Evolutionary conservation across 345 rosid species (phyloP).

Genomic region (Syzygium aromaticum): DNA sequence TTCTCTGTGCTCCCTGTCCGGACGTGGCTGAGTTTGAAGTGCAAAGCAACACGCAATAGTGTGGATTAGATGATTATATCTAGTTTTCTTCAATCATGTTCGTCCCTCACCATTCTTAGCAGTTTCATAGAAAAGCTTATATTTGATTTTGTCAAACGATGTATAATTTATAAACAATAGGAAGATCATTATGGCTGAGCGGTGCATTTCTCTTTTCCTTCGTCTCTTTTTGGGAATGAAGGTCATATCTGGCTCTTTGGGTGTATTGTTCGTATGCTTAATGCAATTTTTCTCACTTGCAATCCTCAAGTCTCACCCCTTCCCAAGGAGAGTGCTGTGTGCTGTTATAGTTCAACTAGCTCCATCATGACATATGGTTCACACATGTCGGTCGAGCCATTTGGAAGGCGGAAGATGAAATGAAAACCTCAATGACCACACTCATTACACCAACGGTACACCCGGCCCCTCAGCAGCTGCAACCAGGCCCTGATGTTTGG

Average conservation of each 20-base stretch:
- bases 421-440: background rate
- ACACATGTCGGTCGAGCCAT: background rate
- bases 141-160: background rate
- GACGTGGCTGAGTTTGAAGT: background rate
- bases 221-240: background rate
- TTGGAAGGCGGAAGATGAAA: background rate
- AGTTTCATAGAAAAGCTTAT: background rate
- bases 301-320: background rate
- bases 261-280: background rate
- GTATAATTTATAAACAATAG: background rate
- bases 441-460: background rate
- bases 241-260: background rate
- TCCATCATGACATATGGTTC: background rate
- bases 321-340: background rate
- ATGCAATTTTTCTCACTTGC: background rate
- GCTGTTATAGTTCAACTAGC: background rate
- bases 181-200: background rate
- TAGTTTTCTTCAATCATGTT: background rate
- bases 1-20: background rate
- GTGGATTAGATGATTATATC: background rate
- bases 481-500: background rate
- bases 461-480: background rate
- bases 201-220: background rate
- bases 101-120: background rate
- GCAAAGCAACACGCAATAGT: background rate